Conservation (phyloP, 129 eudicot genomes). For the Flaveria robusta region DNA sequence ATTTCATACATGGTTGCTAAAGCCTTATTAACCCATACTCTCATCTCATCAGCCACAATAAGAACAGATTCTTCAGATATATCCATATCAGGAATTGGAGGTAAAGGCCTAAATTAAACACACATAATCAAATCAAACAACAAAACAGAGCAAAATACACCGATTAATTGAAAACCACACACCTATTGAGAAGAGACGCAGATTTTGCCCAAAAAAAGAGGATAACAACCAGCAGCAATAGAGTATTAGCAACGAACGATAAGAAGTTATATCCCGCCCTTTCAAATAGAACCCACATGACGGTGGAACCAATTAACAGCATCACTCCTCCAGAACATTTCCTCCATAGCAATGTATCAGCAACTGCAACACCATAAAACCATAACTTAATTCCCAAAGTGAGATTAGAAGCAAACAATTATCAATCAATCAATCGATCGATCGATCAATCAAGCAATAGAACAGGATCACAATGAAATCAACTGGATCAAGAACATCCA, state of each 20-base stretch:
- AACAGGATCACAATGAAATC: neutral
- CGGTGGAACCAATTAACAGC: conserved; percentile 54
- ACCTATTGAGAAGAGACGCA: conserved; percentile 90
- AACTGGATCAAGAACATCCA: neutral
- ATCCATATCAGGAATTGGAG: conserved; percentile 85
- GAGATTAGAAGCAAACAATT: neutral
- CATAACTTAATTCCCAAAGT: conserved; percentile 13
- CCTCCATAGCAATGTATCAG: conserved; percentile 86
- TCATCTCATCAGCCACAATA: conserved; percentile 56
- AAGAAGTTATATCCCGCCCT: conserved; percentile 68
- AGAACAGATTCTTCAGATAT: conserved; percentile 63
- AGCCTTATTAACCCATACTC: conserved; percentile 56
- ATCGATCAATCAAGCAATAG: neutral
- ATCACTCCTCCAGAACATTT: conserved; percentile 48
- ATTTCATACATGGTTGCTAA: conserved; percentile 63
- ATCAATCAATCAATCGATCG: neutral
- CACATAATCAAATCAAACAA: neutral
- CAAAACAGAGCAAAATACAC: neutral
- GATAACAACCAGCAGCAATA: conserved; percentile 67
- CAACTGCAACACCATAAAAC: conserved; percentile 56
- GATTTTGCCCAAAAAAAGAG: conserved; percentile 96
- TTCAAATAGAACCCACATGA: conserved; percentile 69
- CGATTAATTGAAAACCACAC: neutral
- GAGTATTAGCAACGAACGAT: conserved; percentile 55
- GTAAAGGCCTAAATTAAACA: conserved; percentile 63